Evolutionary conservation across 2,329 filamentous ascomycete genomes (phyloP), one percentile per base, ranked within the genome.

Genomic region (Phoma sp.): DNA sequence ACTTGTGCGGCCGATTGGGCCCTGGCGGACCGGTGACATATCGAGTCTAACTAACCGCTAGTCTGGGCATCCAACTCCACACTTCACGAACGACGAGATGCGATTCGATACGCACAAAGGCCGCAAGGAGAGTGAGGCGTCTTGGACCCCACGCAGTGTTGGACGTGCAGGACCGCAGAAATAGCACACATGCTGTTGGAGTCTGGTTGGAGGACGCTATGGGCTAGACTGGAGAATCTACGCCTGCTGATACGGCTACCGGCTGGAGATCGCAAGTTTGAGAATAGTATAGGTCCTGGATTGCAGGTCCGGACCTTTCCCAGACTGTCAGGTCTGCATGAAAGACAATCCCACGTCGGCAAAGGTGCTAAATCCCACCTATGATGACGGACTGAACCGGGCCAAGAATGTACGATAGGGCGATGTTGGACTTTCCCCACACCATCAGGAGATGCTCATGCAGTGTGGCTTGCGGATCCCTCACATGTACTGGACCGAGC

Each of bases 1-100:
- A 52, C 40, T 49, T 52, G 54, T 57, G 48, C 44, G 44, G 54
- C 48, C 48, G 54, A 40, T 48, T 49, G 44, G 54, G n/a, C 38
- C 35, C 48, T 39, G 39, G 41, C 38, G 31, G 22, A 45, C 27
- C 38, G 54, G 53, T 55, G 52, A 55, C 52, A 55, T 50, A 50
- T 50, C 52, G 46, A 43, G 40, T 27, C 41, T n/a, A 36, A 50
- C 52, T 49, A 50, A 35, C 35, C 13, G 22, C 27, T 44, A 19
- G 27, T 35, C 39, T 40, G 33, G 19, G 43, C 15, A 8, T 29
- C 29, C 49, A 35, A 52, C 46, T 55, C 41, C 52, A 55, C 52
- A 51, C 41, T 39, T 41, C n/a, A 22, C 32, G n/a, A 37, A 38
- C 22, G 32, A 12, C 4, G 41, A 13, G 32, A 41, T 24, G 21